These are phyloP conservation scores for Fusarium oxysporum DNA, from an alignment of 2,329 filamentous ascomycete species.

Conservation along the genomic window DNA sequence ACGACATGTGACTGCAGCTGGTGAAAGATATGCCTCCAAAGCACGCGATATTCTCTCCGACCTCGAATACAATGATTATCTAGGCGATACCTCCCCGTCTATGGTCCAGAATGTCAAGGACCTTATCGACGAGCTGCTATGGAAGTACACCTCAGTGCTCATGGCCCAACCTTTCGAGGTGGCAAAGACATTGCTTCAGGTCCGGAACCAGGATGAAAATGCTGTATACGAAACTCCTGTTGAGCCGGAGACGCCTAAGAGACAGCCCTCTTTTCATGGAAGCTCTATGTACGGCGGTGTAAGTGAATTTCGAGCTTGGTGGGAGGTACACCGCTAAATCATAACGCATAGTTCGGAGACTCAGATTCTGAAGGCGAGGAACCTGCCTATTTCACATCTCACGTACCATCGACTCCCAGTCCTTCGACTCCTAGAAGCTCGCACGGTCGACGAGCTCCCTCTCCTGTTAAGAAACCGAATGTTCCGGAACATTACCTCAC, in stretches of 20 bases:
- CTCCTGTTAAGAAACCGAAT: slow-evolving; percentile 52
- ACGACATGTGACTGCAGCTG: slow-evolving; percentile 55
- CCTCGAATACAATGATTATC: slow-evolving; percentile 90
- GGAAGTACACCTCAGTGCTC: slow-evolving; percentile 90
- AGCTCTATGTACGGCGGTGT: slow-evolving; percentile 54
- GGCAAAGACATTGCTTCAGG: slow-evolving; percentile 91
- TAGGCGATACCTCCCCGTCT: slow-evolving; percentile 80
- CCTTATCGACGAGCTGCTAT: slow-evolving; percentile 84
- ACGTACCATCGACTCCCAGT: slow-evolving; percentile 65
- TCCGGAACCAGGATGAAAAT: slow-evolving; percentile 68
- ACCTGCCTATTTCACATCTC: slow-evolving; percentile 85
- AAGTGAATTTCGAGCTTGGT: slow-evolving; percentile 27
- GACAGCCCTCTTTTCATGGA: slow-evolving; percentile 48
- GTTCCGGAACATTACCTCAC: slow-evolving; percentile 69
- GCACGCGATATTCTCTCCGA: slow-evolving; percentile 90
- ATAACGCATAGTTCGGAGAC: slow-evolving; percentile 57
- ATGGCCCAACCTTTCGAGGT: slow-evolving; percentile 97
- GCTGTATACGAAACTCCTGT: slow-evolving; percentile 46
- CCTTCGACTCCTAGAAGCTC: slow-evolving; percentile 51
- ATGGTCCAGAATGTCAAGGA: slow-evolving; percentile 79
- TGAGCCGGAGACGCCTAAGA: slow-evolving; percentile 44
- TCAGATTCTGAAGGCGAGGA: slow-evolving; percentile 81
- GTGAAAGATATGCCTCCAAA: slow-evolving; percentile 58
- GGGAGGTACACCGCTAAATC: slow-evolving; percentile 39
- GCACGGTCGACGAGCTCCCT: slow-evolving; percentile 48